Conservation (phyloP, 2,329 filamentous ascomycete species). For the Fusarium clavum region DNA sequence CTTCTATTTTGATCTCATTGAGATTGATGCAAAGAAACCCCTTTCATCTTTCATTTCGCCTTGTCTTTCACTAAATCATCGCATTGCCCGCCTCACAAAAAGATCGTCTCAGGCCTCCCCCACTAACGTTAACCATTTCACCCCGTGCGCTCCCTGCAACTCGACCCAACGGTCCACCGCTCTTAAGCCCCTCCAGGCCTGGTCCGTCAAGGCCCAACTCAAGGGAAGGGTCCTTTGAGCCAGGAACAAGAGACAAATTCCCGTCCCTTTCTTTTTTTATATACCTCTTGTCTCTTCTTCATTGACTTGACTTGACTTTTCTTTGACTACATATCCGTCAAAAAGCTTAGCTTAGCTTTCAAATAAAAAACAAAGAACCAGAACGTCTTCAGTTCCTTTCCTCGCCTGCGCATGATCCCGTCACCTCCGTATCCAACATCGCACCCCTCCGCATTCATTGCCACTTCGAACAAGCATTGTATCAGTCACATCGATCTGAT, state of each 20-base stretch:
- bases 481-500: constrained; percentile 20
- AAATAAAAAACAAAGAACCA: constrained; percentile 41
- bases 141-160: constrained; percentile 44
- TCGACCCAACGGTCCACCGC: constrained; percentile 49
- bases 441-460: constrained; percentile 38
- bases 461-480: constrained; percentile 25
- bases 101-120: constrained; percentile 35
- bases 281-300: constrained; percentile 8
- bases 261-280: constrained; percentile 17
- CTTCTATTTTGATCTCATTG: not conserved
- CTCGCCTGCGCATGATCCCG: constrained; percentile 33
- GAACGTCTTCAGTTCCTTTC: constrained; percentile 34
- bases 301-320: constrained; percentile 12
- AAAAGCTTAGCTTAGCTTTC: constrained; percentile 45
- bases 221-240: constrained; percentile 32
- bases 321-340: constrained; percentile 25
- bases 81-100: constrained; percentile 3
- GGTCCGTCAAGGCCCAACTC: constrained; percentile 38
- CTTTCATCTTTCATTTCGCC: not conserved
- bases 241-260: constrained; percentile 32
- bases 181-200: constrained; percentile 43
- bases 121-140: constrained; percentile 37
- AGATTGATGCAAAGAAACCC: not conserved
- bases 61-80: not conserved
- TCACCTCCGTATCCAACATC: constrained; percentile 25